Evolutionary conservation across 2,329 filamentous ascomycete species (phyloP), one percentile per base, ranked within the genome.

Genomic region (Parasarocladium wereldwijsianum): DNA sequence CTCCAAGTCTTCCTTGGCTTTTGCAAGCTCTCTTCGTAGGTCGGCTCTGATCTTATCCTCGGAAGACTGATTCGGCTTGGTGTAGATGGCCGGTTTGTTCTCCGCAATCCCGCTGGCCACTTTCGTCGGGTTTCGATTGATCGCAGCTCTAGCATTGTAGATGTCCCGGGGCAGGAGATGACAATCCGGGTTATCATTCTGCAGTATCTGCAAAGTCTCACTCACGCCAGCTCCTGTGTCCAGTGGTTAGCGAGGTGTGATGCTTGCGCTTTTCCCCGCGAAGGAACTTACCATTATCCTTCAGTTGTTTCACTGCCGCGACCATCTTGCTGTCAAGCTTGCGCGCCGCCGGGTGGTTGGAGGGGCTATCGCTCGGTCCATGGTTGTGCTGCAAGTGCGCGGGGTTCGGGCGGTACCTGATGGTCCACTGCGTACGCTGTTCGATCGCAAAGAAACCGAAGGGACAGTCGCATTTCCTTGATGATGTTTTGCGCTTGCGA

Each of bases 391-490:
- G 50, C 23, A 76, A 51, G 43, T 76, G 71, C 30, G 57, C 44
- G 5, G 58, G 49, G 36, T 76, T 66, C 3, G 72, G 72, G 4
- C 72, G 65, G 42, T 76, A 76, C 31, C 72, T 62, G 34, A 77
- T 66, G 0, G 70, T 70, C 72, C 72, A 77, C 40, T 76, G 70
- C 1, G 70, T 75, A 35, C 72, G 60, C 43, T 76, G 70, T 46
- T 77, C 72, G 22, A 77, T 71, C 32, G 72, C 72, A 38, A 76
- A 77, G 47, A 77, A 76, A n/a, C 72, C 72, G 46, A 77, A 77
- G 17, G 70, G 69, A 38, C 72, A 77, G 40, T 76, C 71, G 41
- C 72, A 76, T 42, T 77, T 77, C 26, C 72, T 61, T n/a, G 71
- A 76, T 7, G 72, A 75, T 1, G 72, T 77, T 44, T 72, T 73